Evolutionary conservation across 2,329 filamentous ascomycete species (phyloP).

Genomic region (Sporothrix pallida): DNA sequence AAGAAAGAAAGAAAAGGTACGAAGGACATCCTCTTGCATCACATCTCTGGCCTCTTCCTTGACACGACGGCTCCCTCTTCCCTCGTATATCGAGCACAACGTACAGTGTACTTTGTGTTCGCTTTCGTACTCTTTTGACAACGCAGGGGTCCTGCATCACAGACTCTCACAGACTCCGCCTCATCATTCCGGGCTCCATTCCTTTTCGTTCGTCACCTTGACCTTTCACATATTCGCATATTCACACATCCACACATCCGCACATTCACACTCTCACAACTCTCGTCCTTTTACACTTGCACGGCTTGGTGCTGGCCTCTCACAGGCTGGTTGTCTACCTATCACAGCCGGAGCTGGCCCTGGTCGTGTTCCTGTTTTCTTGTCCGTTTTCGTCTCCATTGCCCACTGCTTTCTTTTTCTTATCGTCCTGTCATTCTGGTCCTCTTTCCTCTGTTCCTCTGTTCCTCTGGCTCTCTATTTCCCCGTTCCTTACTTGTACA

Average conservation of each 20-base stretch:
- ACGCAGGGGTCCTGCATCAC: neutral
- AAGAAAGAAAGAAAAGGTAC: too few species aligned
- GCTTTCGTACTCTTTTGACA: neutral
- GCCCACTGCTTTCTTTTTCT: neutral
- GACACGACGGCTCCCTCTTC: neutral
- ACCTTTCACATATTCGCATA: neutral
- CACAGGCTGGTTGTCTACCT: slow-evolving; percentile 1
- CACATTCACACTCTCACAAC: too few species aligned
- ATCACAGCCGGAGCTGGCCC: slow-evolving; percentile 1
- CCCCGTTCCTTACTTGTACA: too few species aligned
- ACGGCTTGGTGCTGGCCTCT: neutral
- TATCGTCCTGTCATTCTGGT: neutral
- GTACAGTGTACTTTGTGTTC: neutral
- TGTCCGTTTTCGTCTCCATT: neutral
- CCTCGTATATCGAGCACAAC: too few species aligned
- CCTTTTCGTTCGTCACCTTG: neutral
- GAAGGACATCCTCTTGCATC: neutral
- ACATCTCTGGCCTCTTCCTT: neutral
- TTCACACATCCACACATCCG: too few species aligned
- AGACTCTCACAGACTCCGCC: neutral
- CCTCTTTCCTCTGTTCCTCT: neutral
- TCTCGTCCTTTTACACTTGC: neutral
- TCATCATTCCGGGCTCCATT: neutral
- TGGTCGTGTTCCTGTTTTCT: neutral
- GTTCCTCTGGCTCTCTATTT: too few species aligned